Evolutionary conservation across 108 stramenopile genomes (phyloP).

Genomic region (Cyclostephanos invisitatus): DNA sequence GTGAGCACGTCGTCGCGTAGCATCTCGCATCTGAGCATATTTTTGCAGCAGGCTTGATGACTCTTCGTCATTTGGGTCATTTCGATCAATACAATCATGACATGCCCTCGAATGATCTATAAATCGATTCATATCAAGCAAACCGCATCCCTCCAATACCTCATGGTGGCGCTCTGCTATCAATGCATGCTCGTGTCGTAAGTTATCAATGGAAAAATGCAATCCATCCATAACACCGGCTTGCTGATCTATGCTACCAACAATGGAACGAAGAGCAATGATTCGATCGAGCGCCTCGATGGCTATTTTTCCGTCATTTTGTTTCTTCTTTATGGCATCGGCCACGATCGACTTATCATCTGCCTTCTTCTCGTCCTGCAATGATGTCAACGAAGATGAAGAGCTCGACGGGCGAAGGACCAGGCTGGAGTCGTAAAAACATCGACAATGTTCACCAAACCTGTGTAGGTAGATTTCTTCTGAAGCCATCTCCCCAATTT

Average conservation of each 20-base stretch:
- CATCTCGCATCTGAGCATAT: slow-evolving; percentile 46
- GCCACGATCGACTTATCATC: background rate
- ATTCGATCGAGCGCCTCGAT: slow-evolving; percentile 43
- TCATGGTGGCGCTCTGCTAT: slow-evolving; percentile 13
- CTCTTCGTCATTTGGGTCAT: background rate
- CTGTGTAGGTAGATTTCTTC: slow-evolving; percentile 14
- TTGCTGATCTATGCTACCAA: background rate
- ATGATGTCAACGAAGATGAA: slow-evolving; percentile 10
- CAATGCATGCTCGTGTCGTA: slow-evolving; percentile 30
- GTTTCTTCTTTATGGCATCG: background rate
- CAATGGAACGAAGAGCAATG: slow-evolving; percentile 21
- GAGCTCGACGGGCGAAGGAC: slow-evolving; percentile 27
- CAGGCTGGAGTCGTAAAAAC: slow-evolving; percentile 39
- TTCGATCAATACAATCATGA: background rate
- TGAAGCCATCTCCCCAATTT: background rate
- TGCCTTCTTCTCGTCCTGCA: slow-evolving; percentile 21
- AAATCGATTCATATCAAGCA: slow-evolving; percentile 34
- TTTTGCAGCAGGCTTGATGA: slow-evolving; percentile 10
- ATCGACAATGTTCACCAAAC: slow-evolving; percentile 25
- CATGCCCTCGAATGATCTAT: background rate
- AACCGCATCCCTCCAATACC: slow-evolving; percentile 41
- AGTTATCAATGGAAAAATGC: slow-evolving; percentile 18
- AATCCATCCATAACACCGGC: background rate
- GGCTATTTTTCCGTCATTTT: slow-evolving; percentile 26
- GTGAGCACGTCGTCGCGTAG: slow-evolving; percentile 30